These are phyloP conservation scores for Sclerotinia nivalis DNA, from an alignment of 2,329 filamentous ascomycete species.

Conservation along the genomic window DNA sequence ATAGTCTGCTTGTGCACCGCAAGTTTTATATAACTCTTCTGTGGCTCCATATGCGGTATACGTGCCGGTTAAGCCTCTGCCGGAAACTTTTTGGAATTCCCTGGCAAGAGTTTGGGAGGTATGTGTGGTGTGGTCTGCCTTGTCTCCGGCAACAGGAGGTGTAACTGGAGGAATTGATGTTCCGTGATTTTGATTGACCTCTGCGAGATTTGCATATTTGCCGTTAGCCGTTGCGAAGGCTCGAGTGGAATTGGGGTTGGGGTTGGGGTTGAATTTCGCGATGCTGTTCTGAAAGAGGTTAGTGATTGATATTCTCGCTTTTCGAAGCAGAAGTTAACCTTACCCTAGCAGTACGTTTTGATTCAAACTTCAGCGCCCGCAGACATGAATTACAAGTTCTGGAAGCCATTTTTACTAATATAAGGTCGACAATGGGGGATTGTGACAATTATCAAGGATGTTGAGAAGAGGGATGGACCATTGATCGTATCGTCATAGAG, in stretches of 20 bases:
- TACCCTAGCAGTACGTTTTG: slow-evolving; percentile 30
- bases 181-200: slow-evolving; percentile 28
- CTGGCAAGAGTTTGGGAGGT: slow-evolving; percentile 23
- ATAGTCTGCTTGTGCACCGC: slow-evolving; percentile 36
- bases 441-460: neutral
- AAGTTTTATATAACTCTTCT: slow-evolving; percentile 58
- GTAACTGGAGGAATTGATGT: slow-evolving; percentile 31
- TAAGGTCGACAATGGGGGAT: neutral
- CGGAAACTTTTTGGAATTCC: slow-evolving; percentile 26
- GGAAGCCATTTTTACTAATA: slow-evolving; percentile 30
- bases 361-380: slow-evolving; percentile 34
- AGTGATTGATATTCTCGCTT: slow-evolving; percentile 9
- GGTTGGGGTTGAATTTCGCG: neutral
- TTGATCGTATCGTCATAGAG: too few relatives aligned
- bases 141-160: slow-evolving; percentile 25
- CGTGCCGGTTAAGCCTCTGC: slow-evolving; percentile 51
- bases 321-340: neutral
- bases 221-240: slow-evolving; percentile 33
- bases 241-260: slow-evolving; percentile 23
- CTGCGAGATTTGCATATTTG: slow-evolving; percentile 34
- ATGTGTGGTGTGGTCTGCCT: slow-evolving; percentile 12
- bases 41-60: slow-evolving; percentile 82
- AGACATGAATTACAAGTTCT: slow-evolving; percentile 39
- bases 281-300: slow-evolving; percentile 23
- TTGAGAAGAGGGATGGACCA: neutral